These are phyloP conservation scores for Neurospora sp. DNA, from an alignment of 495 filamentous ascomycete genomes.

Conservation along the genomic window DNA sequence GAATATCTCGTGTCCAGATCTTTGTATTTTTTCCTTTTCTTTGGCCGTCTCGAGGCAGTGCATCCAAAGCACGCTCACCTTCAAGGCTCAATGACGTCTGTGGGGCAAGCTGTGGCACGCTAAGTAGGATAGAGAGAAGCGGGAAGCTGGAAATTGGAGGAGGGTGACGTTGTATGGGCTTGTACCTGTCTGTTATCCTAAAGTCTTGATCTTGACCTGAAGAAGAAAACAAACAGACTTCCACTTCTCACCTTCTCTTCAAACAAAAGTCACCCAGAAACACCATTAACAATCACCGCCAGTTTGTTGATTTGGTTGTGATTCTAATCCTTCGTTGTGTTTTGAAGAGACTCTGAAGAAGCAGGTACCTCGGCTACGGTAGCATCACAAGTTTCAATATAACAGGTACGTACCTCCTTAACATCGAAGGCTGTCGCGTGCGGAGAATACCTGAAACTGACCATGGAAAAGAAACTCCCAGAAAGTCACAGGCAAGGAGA, in stretches of 20 bases:
- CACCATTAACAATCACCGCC: neutral
- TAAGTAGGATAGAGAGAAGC: neutral
- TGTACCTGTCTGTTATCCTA: neutral
- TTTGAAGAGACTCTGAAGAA: neutral
- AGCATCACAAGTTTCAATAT: neutral
- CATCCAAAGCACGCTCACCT: neutral
- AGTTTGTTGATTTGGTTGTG: neutral
- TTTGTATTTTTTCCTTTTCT: neutral
- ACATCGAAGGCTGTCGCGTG: neutral
- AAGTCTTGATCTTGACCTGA: neutral
- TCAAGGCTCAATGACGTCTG: slow-evolving; percentile 10
- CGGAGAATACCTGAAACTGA: neutral
- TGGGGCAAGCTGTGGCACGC: slow-evolving; percentile 5
- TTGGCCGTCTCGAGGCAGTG: neutral
- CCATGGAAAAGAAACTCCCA: neutral
- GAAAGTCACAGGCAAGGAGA: neutral
- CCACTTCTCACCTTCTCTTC: neutral
- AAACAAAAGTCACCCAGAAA: neutral
- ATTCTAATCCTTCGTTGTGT: neutral
- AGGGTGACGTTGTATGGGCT: neutral
- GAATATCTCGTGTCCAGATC: neutral
- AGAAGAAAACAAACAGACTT: neutral
- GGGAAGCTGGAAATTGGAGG: neutral
- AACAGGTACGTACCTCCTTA: neutral
- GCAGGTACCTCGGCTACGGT: neutral